Evolutionary conservation across 345 rosid genomes (phyloP).

Genomic region (Brassica carinata): DNA sequence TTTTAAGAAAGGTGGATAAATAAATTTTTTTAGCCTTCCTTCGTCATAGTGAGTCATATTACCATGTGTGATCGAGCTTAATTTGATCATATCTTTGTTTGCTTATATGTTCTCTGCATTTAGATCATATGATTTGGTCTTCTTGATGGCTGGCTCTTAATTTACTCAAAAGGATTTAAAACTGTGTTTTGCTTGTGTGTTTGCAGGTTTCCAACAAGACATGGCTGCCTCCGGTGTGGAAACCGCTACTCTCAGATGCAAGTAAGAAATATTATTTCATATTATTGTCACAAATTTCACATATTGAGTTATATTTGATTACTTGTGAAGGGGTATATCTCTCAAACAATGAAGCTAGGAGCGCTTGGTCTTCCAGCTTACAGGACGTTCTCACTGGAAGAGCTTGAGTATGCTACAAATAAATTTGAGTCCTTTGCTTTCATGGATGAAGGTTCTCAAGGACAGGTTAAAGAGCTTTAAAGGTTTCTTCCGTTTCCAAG

Average conservation of each 20-base stretch:
- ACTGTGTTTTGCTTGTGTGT: too few relatives aligned
- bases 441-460: constrained; percentile 94
- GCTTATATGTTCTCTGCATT: too few relatives aligned
- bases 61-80: too few relatives aligned
- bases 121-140: too few relatives aligned
- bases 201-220: too few relatives aligned
- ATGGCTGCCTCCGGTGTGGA: too few relatives aligned
- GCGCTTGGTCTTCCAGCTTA: constrained; percentile 86
- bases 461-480: constrained; percentile 62
- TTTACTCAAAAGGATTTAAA: too few relatives aligned
- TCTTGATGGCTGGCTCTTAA: too few relatives aligned
- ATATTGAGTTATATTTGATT: constrained; percentile 11
- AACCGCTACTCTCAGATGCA: constrained; percentile 79
- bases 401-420: constrained; percentile 80
- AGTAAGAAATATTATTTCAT: constrained; percentile 67
- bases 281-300: not conserved
- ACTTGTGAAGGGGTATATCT: constrained; percentile 66
- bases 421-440: constrained; percentile 84
- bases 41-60: too few relatives aligned
- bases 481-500: not conserved
- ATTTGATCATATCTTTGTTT: too few relatives aligned
- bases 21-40: too few relatives aligned
- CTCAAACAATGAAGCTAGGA: constrained; percentile 90
- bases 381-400: constrained; percentile 81
- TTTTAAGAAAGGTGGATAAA: too few relatives aligned